phyloP scores from a whole-genome alignment of 345 rosid species.

The Salix suchowensis region DNA sequence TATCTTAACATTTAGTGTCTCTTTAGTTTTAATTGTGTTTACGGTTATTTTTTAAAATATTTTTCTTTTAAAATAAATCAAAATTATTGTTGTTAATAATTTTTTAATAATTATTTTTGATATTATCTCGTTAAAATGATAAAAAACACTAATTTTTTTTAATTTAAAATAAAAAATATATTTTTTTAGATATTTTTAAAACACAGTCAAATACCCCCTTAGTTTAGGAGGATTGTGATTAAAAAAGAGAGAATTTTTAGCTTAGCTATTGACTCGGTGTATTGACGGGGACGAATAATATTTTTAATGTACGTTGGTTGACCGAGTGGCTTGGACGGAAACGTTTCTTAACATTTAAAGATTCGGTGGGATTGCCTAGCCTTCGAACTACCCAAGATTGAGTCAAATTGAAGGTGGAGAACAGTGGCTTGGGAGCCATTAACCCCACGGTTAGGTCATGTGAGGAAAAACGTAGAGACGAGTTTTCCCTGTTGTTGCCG shows the following conservation, averaged over 20 bases:
- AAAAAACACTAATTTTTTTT: no score
- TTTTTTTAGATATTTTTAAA: no score
- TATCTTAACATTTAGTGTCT: not conserved
- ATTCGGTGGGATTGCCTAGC: not conserved
- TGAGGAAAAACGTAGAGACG: not conserved
- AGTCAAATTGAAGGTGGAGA: conserved; percentile 5
- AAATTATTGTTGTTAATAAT: no score
- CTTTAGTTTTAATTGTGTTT: no score
- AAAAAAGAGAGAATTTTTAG: not conserved
- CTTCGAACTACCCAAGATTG: not conserved
- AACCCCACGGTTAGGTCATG: not conserved
- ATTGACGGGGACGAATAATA: not conserved
- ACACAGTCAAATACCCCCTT: not conserved
- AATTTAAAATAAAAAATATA: no score
- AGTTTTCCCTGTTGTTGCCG: not conserved
- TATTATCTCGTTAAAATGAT: no score
- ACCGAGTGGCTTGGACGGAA: not conserved
- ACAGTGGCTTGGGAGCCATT: not conserved
- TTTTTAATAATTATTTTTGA: no score
- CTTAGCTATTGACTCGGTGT: not conserved
- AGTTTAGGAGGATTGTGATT: not conserved
- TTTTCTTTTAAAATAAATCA: no score
- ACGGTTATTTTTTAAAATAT: no score
- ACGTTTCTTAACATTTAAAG: not conserved
- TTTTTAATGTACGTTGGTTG: not conserved